Percentiles rank a stretch among this genome's conserved stretches.
Conservation (phyloP, 768 basidiomycete genomes). For the Leccinum incarnatum region DNA sequence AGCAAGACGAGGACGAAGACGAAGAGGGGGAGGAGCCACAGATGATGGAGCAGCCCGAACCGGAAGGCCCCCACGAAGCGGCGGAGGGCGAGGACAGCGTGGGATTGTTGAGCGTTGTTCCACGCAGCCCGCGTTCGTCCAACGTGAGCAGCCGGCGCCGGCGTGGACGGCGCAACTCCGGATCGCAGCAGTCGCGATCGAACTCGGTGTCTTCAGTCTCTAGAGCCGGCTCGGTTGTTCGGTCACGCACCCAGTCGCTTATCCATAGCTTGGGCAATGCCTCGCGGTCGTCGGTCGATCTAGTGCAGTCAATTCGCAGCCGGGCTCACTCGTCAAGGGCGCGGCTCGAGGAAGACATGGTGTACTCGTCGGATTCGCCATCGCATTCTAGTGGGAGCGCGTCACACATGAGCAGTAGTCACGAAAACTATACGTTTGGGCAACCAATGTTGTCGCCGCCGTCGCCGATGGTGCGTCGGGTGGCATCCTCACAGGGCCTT, state of each 20-base stretch:
- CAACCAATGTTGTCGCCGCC: slow-evolving; percentile 42
- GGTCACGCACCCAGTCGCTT: slow-evolving; percentile 65
- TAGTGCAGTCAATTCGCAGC: slow-evolving; percentile 48
- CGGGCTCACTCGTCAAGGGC: slow-evolving; percentile 70
- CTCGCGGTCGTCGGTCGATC: slow-evolving; percentile 58
- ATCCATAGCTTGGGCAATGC: slow-evolving; percentile 64
- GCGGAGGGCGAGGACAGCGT: slow-evolving; percentile 64
- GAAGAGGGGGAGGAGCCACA: slow-evolving; percentile 34
- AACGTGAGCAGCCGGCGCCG: slow-evolving; percentile 35
- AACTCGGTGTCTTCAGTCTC: slow-evolving; percentile 36
- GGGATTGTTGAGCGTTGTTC: slow-evolving; percentile 52
- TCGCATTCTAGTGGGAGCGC: slow-evolving; percentile 44
- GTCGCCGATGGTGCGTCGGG: slow-evolving; percentile 6
- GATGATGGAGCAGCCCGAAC: slow-evolving; percentile 44
- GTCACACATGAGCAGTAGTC: slow-evolving; percentile 40
- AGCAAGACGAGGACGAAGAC: slow-evolving; percentile 33
- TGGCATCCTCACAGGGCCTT: slow-evolving; percentile 17
- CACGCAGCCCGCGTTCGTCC: slow-evolving; percentile 47
- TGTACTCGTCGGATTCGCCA: slow-evolving; percentile 34
- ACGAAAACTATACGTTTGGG: slow-evolving; percentile 77
- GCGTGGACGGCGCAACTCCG: slow-evolving; percentile 35
- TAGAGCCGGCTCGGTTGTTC: slow-evolving; percentile 48
- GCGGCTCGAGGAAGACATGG: slow-evolving; percentile 55
- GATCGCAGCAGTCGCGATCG: slow-evolving; percentile 32
- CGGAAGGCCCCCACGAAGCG: slow-evolving; percentile 55